These are phyloP conservation scores for Microbotryum violaceum DNA, from an alignment of 1,284 basidiomycete species.

Conservation along the genomic window DNA sequence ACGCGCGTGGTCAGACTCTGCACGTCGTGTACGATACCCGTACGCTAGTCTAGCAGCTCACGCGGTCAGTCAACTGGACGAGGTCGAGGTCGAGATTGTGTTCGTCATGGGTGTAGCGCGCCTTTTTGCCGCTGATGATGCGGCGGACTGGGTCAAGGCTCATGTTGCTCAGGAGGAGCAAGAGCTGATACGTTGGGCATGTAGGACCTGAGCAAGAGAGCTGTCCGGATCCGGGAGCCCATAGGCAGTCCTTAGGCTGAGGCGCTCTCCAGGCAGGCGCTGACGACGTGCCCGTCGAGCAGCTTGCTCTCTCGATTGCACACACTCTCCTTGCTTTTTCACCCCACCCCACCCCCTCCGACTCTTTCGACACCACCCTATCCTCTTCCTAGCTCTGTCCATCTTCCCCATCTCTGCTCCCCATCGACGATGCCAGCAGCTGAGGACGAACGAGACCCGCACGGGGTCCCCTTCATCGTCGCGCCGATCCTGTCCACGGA, in stretches of 20 bases:
- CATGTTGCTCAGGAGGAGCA: too few species aligned
- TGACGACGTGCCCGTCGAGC: too few species aligned
- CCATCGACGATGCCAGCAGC: neutral
- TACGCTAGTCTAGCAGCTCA: too few species aligned
- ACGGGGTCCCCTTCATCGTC: slow-evolving; percentile 30
- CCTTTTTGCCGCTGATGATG: slow-evolving; percentile 54
- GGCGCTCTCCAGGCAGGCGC: too few species aligned
- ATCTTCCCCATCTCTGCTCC: neutral
- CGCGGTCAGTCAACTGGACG: slow-evolving; percentile 57
- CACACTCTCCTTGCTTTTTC: too few species aligned
- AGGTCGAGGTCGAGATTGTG: slow-evolving; percentile 70
- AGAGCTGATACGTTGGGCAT: too few species aligned
- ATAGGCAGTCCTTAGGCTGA: too few species aligned
- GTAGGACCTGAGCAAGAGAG: too few species aligned
- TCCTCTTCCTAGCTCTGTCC: neutral
- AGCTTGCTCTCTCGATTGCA: too few species aligned
- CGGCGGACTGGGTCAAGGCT: slow-evolving; percentile 32
- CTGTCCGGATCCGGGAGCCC: too few species aligned
- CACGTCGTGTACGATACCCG: slow-evolving; percentile 6
- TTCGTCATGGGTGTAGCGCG: slow-evolving; percentile 62
- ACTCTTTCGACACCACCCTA: too few species aligned
- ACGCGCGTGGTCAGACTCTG: neutral
- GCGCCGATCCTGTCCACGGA: slow-evolving; percentile 58
- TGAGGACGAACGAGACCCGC: slow-evolving; percentile 10
- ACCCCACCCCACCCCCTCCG: too few species aligned